Evolutionary conservation across 2,329 filamentous ascomycete genomes (phyloP).

Genomic region (Neofusicoccum cordaticola): DNA sequence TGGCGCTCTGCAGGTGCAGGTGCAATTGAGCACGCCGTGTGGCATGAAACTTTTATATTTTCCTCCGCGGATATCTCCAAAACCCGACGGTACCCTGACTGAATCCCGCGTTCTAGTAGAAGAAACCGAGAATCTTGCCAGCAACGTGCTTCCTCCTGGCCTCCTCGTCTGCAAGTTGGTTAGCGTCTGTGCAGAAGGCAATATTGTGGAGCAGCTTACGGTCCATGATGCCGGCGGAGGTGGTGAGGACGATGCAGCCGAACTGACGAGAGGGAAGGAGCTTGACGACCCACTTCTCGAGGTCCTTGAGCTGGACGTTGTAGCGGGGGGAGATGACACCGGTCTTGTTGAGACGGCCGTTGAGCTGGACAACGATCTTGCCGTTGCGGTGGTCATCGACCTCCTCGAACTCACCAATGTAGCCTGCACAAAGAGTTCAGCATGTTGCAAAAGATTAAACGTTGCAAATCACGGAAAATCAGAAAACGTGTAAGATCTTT

Average conservation of each 20-base stretch:
- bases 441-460: slow-evolving; percentile 95
- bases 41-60: slow-evolving; percentile 1
- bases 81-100: not conserved
- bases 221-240: slow-evolving; percentile 99
- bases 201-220: not conserved
- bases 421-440: slow-evolving; percentile 67
- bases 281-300: slow-evolving; percentile 99
- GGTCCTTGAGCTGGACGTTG: slow-evolving; percentile 95
- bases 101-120: slow-evolving; percentile 68
- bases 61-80: not conserved
- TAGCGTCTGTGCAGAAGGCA: not conserved
- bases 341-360: slow-evolving; percentile 98
- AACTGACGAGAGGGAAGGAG: slow-evolving; percentile 99
- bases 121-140: slow-evolving; percentile 99
- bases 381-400: slow-evolving; percentile 98
- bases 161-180: slow-evolving; percentile 71
- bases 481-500: slow-evolving; percentile 98
- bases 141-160: slow-evolving; percentile 97
- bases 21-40: not conserved
- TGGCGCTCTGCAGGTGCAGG: not conserved
- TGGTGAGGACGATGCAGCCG: slow-evolving; percentile 98
- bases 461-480: slow-evolving; percentile 75
- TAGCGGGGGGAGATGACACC: slow-evolving; percentile 99
- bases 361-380: slow-evolving; percentile 99
- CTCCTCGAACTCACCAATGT: slow-evolving; percentile 99